These are phyloP conservation scores for Albatrellus sp. DNA, from an alignment of 1,284 basidiomycete genomes.

Conservation along the genomic window DNA sequence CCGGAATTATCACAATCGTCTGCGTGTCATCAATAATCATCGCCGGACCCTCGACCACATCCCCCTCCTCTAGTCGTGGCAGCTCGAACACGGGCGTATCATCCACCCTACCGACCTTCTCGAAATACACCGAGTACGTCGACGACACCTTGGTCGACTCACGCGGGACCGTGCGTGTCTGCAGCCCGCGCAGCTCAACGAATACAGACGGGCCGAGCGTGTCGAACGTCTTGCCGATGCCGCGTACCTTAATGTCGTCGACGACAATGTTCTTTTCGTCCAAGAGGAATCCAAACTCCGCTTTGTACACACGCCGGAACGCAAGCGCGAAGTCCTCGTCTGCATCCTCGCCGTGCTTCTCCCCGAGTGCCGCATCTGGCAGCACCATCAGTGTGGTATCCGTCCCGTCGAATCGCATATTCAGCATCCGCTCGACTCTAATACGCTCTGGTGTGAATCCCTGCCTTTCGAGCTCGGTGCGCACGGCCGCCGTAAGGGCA, in stretches of 20 bases:
- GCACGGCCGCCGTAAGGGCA: constrained; percentile 52
- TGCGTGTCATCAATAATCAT: constrained; percentile 90
- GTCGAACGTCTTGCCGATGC: constrained; percentile 86
- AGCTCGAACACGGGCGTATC: constrained; percentile 76
- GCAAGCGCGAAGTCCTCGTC: constrained; percentile 65
- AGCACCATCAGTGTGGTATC: constrained; percentile 88
- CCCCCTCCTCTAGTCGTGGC: constrained; percentile 53
- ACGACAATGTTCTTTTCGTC: constrained; percentile 72
- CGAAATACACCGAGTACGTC: constrained; percentile 68
- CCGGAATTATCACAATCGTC: constrained; percentile 76
- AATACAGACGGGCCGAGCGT: constrained; percentile 73
- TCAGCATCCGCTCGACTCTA: constrained; percentile 70
- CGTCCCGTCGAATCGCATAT: constrained; percentile 88
- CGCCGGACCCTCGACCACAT: constrained; percentile 68
- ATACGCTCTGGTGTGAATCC: constrained; percentile 71
- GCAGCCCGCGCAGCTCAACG: constrained; percentile 46
- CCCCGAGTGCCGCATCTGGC: constrained; percentile 22
- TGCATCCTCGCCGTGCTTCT: constrained; percentile 26
- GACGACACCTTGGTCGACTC: constrained; percentile 31
- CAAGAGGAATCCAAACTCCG: constrained; percentile 88
- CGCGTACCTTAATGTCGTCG: constrained; percentile 86
- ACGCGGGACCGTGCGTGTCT: constrained; percentile 24
- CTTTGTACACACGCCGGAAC: constrained; percentile 68
- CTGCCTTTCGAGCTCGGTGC: constrained; percentile 55
- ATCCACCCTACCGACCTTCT: constrained; percentile 55